phyloP scores from a whole-genome alignment of 805 yeast species.

The Wickerhamiella domercqiae region DNA sequence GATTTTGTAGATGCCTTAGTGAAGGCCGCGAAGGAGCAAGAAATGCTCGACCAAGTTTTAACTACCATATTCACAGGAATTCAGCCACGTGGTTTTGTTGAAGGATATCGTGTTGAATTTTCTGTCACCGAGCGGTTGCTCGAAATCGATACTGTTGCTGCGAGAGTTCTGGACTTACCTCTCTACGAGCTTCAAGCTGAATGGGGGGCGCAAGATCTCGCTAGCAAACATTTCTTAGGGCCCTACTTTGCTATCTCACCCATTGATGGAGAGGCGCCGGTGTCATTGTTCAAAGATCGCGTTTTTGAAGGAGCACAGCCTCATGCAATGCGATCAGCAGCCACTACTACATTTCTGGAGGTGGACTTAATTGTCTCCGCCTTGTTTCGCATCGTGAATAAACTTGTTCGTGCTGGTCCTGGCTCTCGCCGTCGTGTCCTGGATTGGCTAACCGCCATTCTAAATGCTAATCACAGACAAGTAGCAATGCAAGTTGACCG shows the following conservation, averaged over 20 bases:
- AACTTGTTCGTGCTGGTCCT: slow-evolving; percentile 57
- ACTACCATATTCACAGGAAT: background rate
- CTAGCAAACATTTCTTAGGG: slow-evolving; percentile 29
- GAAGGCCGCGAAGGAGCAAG: background rate
- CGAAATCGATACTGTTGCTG: slow-evolving; percentile 36
- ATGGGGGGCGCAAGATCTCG: slow-evolving; percentile 26
- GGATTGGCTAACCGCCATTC: slow-evolving; percentile 52
- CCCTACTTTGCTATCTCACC: slow-evolving; percentile 5
- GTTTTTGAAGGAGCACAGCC: slow-evolving; percentile 16
- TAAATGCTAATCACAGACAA: slow-evolving; percentile 76
- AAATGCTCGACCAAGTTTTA: background rate
- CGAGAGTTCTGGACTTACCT: slow-evolving; percentile 51
- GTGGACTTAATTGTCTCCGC: slow-evolving; percentile 30
- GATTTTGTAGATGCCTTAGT: slow-evolving; percentile 1
- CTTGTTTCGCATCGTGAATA: slow-evolving; percentile 54
- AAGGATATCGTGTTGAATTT: background rate
- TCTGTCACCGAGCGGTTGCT: slow-evolving; percentile 1
- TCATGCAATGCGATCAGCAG: slow-evolving; percentile 4
- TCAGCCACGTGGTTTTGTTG: slow-evolving; percentile 1
- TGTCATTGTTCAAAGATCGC: slow-evolving; percentile 5
- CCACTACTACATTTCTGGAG: slow-evolving; percentile 1
- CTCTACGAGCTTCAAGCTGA: slow-evolving; percentile 30
- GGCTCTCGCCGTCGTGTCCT: slow-evolving; percentile 49
- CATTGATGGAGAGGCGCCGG: background rate
- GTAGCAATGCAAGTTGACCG: slow-evolving; percentile 64